Conservation (phyloP, 1,139 yeast species). For the Nadsonia commutata region DNA sequence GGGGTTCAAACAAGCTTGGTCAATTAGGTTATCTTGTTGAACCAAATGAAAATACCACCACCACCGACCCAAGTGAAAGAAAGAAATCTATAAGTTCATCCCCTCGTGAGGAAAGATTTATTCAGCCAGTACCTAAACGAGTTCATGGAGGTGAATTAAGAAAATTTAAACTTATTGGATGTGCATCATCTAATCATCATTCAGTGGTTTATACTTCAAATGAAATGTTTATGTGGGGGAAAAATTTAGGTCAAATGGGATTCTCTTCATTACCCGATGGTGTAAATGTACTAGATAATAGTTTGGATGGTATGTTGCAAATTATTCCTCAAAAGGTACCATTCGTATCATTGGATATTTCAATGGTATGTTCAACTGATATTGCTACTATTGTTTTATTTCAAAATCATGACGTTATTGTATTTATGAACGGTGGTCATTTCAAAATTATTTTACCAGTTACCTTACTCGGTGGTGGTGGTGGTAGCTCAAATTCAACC, state of each 20-base stretch:
- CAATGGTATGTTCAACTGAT: slow-evolving; percentile 53
- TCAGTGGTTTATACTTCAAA: slow-evolving; percentile 45
- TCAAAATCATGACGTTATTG: slow-evolving; percentile 43
- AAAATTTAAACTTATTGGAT: slow-evolving; percentile 31
- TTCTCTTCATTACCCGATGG: slow-evolving; percentile 19
- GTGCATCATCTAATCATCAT: slow-evolving; percentile 60
- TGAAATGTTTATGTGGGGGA: slow-evolving; percentile 60
- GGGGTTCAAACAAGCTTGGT: slow-evolving; percentile 61
- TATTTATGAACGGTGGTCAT: slow-evolving; percentile 45
- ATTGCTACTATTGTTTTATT: slow-evolving; percentile 56
- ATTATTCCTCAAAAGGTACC: slow-evolving; percentile 4
- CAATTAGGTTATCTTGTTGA: slow-evolving; percentile 50
- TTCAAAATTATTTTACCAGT: slow-evolving; percentile 28
- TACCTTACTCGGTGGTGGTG: not conserved
- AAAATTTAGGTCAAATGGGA: slow-evolving; percentile 81
- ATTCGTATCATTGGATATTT: slow-evolving; percentile 31
- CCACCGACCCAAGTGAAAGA: not conserved
- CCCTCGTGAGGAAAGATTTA: slow-evolving; percentile 7
- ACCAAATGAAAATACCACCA: slow-evolving; percentile 8
- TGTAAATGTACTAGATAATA: not conserved
- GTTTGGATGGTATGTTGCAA: not conserved
- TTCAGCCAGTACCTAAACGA: slow-evolving; percentile 1
- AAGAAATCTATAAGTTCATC: not conserved
- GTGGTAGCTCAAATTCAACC: not conserved
- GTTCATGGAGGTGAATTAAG: slow-evolving; percentile 33